Evolutionary conservation across 371 early-diverging fungal species (phyloP).

Genomic region (Apophysomyces ossiformis): DNA sequence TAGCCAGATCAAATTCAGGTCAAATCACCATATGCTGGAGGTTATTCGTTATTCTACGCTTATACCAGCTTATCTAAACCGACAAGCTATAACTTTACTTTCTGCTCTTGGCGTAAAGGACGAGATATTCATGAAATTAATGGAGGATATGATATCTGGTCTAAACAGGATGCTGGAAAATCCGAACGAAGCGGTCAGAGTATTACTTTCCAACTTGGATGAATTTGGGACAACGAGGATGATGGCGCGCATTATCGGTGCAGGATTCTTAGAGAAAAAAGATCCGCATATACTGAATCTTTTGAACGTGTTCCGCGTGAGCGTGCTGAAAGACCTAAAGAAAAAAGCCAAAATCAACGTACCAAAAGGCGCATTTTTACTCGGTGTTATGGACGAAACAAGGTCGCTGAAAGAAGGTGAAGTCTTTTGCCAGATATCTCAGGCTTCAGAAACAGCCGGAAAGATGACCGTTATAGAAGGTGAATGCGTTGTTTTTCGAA

Average conservation of each 20-base stretch:
- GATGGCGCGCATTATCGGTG: slow-evolving; percentile 58
- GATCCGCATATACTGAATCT: slow-evolving; percentile 67
- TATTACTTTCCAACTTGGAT: slow-evolving; percentile 56
- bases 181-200: slow-evolving; percentile 49
- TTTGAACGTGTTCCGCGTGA: slow-evolving; percentile 58
- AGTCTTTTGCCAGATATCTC: slow-evolving; percentile 68
- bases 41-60: slow-evolving; percentile 61
- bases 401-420: slow-evolving; percentile 65
- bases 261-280: slow-evolving; percentile 56
- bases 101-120: slow-evolving; percentile 68
- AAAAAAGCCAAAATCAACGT: slow-evolving; percentile 74
- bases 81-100: slow-evolving; percentile 74
- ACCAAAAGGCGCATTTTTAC: slow-evolving; percentile 65
- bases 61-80: slow-evolving; percentile 71
- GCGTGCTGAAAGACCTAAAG: slow-evolving; percentile 64
- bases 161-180: slow-evolving; percentile 51
- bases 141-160: slow-evolving; percentile 46
- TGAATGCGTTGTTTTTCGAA: slow-evolving; percentile 62
- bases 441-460: slow-evolving; percentile 18
- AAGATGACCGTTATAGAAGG: slow-evolving; percentile 45
- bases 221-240: slow-evolving; percentile 58
- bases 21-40: slow-evolving; percentile 63
- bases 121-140: slow-evolving; percentile 54
- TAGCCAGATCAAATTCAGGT: slow-evolving; percentile 75
- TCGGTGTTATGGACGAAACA: slow-evolving; percentile 86